Base-by-base conservation (phyloP, 169 alveolate genomes). In the Plasmodium reichenowi region DNA sequence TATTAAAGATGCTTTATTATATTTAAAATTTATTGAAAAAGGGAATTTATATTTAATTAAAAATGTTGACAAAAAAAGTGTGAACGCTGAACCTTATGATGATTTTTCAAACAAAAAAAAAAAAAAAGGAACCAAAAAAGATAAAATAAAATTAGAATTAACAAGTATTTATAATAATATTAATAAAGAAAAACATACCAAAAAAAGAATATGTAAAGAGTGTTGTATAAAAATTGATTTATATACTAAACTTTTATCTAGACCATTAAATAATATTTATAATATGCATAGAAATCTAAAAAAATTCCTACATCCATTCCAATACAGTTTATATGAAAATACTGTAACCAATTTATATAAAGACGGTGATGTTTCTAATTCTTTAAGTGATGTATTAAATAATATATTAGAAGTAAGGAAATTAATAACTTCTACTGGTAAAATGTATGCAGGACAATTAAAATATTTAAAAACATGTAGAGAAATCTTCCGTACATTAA, bases 181-280 rank as follows among this genome's bases (percentile, higher is more conserved):
- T 47, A 78, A 78, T 78, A 78, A 78, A 78, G 89, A 78, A 78
- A 78, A 78, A 78, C 89, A 78, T 60, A 78, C 70, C 9, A 78
- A 78, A 78, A 78, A 78, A 78, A 78, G 89, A 48, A 78, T 78
- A 67, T 78, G 89, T 45, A 78, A 78, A 78, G 89, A 78, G 54
- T 78, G 89, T 24, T 78, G 78, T 58, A 78, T 78, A 64, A 78
- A 78, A 71, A 50, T 78, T 43, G 89, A 78, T 52, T 70, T 78
- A 78, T 78, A 78, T 58, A 78, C 89, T 15, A 78, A 78, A 58
- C 52, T 78, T 45, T 71, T 78, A 68, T 64, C 89, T 0, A 56
- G 89, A 3, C 89, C 89, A 38, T 45, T 78, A 17, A 78, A 78
- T 15, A 78, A 78, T 70, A 78, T 78, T 12, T 78, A 78, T 59